phyloP scores from a whole-genome alignment of 1,284 basidiomycete genomes.

The Schizophyllum amplum region DNA sequence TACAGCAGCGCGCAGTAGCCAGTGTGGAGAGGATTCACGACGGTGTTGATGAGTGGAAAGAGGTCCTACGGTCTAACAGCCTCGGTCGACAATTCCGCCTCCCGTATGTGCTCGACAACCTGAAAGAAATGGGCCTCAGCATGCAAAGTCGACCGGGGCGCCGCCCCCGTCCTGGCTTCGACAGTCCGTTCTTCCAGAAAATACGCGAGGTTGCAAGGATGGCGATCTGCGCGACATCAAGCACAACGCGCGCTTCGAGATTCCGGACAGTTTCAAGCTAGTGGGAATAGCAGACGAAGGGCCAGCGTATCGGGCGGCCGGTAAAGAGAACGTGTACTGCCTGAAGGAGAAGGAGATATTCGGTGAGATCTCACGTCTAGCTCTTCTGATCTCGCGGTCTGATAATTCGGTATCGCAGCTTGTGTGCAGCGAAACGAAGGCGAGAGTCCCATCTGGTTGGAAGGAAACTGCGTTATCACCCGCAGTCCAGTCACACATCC shows the following conservation, averaged over 20 bases:
- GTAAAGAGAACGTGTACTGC: slow-evolving; percentile 42
- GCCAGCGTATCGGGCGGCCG: slow-evolving; percentile 42
- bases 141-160: slow-evolving; percentile 24
- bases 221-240: slow-evolving; percentile 64
- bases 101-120: slow-evolving; percentile 36
- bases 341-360: slow-evolving; percentile 50
- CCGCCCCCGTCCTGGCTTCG: slow-evolving; percentile 22
- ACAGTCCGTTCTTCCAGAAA: slow-evolving; percentile 51
- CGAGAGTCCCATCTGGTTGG: slow-evolving; percentile 25
- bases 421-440: slow-evolving; percentile 28
- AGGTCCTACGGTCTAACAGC: slow-evolving; percentile 37
- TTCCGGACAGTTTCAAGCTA: slow-evolving; percentile 58
- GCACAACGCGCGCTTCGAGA: slow-evolving; percentile 59
- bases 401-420: slow-evolving; percentile 14
- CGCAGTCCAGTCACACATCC: slow-evolving; percentile 40
- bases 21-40: slow-evolving; percentile 48
- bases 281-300: slow-evolving; percentile 79
- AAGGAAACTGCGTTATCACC: slow-evolving; percentile 30
- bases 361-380: slow-evolving; percentile 32
- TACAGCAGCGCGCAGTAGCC: slow-evolving; percentile 48
- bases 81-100: slow-evolving; percentile 48
- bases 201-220: slow-evolving; percentile 50
- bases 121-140: slow-evolving; percentile 41
- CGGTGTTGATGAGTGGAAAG: slow-evolving; percentile 36
- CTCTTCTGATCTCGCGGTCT: background rate